These are phyloP conservation scores for Coniella lustricola DNA, from an alignment of 2,329 filamentous ascomycete species.

Conservation along the genomic window DNA sequence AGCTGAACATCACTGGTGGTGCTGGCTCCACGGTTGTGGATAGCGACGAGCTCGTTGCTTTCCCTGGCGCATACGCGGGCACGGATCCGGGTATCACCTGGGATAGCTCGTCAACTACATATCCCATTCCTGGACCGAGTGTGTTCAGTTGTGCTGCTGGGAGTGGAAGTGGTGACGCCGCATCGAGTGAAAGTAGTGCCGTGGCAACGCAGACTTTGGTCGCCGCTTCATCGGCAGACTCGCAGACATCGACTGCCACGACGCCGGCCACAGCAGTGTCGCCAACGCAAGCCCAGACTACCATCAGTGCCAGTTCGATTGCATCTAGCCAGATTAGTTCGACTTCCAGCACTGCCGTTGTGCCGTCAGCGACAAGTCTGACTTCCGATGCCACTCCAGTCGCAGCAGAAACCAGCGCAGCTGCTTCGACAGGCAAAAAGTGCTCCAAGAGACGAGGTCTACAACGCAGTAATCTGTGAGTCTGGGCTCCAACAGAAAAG, in stretches of 20 bases:
- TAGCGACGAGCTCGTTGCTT: constrained; percentile 36
- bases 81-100: constrained; percentile 46
- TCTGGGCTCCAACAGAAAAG: neutral
- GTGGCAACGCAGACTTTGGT: neutral
- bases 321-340: too few species aligned
- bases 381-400: too few species aligned
- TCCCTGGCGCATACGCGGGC: constrained; percentile 47
- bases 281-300: too few species aligned
- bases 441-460: neutral
- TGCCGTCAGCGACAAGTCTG: too few species aligned
- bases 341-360: too few species aligned
- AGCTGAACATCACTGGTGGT: constrained; percentile 45
- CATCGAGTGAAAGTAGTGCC: neutral
- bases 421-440: neutral
- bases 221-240: neutral
- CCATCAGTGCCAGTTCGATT: too few species aligned
- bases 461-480: too few species aligned
- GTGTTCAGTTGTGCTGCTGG: constrained; percentile 25
- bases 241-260: too few species aligned
- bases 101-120: constrained; percentile 38
- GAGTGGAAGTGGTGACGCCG: neutral
- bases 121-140: constrained; percentile 39
- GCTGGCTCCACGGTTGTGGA: constrained; percentile 35
- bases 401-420: too few species aligned
- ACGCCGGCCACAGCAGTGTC: too few species aligned